phyloP scores from a whole-genome alignment of 2,329 filamentous ascomycete species.

The Stagonosporopsis chrysanthemi region DNA sequence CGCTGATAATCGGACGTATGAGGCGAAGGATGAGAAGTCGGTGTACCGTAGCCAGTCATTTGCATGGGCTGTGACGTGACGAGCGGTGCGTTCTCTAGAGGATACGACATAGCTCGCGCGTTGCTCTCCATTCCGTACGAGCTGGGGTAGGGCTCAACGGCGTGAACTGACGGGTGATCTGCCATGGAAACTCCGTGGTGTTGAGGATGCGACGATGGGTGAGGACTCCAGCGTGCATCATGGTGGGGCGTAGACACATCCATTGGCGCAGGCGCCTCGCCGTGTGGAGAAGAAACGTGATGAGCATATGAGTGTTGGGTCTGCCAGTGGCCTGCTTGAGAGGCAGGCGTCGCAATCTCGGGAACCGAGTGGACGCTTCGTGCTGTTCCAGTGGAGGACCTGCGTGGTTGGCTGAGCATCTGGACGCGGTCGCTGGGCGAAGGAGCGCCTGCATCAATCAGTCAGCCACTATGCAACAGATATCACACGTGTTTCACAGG shows the following conservation, averaged over 20 bases:
- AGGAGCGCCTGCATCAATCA: slow-evolving; percentile 37
- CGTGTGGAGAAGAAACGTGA: slow-evolving; percentile 47
- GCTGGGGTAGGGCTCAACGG: slow-evolving; percentile 45
- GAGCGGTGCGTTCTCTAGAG: slow-evolving; percentile 47
- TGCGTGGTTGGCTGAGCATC: slow-evolving; percentile 49
- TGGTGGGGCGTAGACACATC: slow-evolving; percentile 40
- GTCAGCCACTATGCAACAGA: slow-evolving; percentile 31
- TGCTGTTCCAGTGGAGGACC: slow-evolving; percentile 49
- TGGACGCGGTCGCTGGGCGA: slow-evolving; percentile 51
- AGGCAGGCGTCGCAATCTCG: slow-evolving; percentile 47
- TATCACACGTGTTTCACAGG: slow-evolving; percentile 25
- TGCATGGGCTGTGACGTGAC: slow-evolving; percentile 49
- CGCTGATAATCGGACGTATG: slow-evolving; percentile 49
- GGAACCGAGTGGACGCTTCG: slow-evolving; percentile 48
- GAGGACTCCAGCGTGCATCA: slow-evolving; percentile 45
- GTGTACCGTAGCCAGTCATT: slow-evolving; percentile 48
- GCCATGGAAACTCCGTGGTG: slow-evolving; percentile 46
- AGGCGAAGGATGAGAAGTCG: slow-evolving; percentile 47
- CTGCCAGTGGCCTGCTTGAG: slow-evolving; percentile 49
- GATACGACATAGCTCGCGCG: slow-evolving; percentile 50
- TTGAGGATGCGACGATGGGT: slow-evolving; percentile 42
- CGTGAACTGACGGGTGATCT: slow-evolving; percentile 41
- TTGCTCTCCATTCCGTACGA: slow-evolving; percentile 50
- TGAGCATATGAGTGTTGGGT: slow-evolving; percentile 44
- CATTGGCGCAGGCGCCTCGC: slow-evolving; percentile 39